Evolutionary conservation across 345 rosid species (phyloP).

Genomic region (Lumnitzera littorea): DNA sequence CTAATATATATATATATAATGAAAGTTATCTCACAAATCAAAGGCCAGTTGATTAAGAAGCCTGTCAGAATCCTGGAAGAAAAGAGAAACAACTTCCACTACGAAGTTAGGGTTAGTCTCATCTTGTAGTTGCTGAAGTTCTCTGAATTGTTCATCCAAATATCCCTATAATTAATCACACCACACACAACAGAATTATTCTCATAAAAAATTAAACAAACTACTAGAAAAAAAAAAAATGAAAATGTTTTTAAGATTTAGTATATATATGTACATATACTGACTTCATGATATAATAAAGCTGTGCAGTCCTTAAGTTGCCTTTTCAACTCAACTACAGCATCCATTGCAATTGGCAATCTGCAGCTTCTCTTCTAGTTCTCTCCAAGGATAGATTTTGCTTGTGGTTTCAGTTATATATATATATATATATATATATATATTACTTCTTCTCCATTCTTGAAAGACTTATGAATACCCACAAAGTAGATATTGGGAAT

Average conservation of each 20-base stretch:
- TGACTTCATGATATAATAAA: constrained; percentile 48
- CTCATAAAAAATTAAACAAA: not conserved
- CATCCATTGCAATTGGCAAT: constrained; percentile 3
- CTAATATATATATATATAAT: too few relatives aligned
- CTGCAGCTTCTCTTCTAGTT: too few relatives aligned
- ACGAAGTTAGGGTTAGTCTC: constrained; percentile 59
- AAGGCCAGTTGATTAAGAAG: constrained; percentile 43
- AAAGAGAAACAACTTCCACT: constrained; percentile 50
- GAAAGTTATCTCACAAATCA: constrained; percentile 25
- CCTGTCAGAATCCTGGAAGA: constrained; percentile 51
- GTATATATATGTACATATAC: not conserved
- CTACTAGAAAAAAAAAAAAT: not conserved
- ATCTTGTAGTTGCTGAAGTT: constrained; percentile 54
- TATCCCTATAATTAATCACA: constrained; percentile 24
- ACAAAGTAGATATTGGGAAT: too few relatives aligned
- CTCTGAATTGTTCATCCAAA: constrained; percentile 54
- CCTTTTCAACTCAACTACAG: constrained; percentile 37
- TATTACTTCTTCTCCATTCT: too few relatives aligned
- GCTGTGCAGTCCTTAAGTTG: constrained; percentile 38
- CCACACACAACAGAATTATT: not conserved
- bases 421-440: too few relatives aligned
- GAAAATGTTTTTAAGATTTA: not conserved
- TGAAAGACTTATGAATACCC: too few relatives aligned
- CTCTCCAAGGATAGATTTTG: too few relatives aligned
- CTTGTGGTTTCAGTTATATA: too few relatives aligned